Base-by-base conservation (phyloP, 2,329 filamentous ascomycete genomes). In the Domatiomyces catenatus region DNA sequence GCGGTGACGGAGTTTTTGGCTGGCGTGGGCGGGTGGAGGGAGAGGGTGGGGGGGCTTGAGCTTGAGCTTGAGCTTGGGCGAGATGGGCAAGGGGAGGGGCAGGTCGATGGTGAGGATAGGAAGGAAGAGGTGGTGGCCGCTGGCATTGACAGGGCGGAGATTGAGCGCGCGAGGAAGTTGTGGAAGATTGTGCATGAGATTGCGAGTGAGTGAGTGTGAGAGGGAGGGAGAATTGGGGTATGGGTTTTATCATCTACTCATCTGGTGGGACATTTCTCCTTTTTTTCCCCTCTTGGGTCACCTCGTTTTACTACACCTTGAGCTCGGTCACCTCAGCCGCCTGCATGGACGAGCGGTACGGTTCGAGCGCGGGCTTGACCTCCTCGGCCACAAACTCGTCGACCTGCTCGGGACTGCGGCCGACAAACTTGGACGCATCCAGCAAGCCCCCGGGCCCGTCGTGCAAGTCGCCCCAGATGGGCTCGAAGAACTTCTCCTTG, bases 401-500 rank as follows among this genome's bases (percentile, higher is more conserved):
- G 18, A 80, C 73, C 62, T 75, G 69, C 65, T 80, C 66, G 19
- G 71, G 69, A 24, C 70, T 71, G 46, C 76, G 64, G 3, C 78
- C 78, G 49, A 77, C 74, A 56, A 80, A 81, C 51, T 73, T 71
- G 60, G 74, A 74, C 1, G 84, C 73, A 54, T 83, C 75, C 46
- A 89, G 68, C 67, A 89, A 75, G 43, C 64, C 67, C 56, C 87
- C 83, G 6, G 45, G 6, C 4, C 28, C 28, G n/a, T 58, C 54
- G 8, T 56, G 58, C 26, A 89, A 69, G 56, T 89, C 81, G 46
- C 62, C 72, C 71, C 78, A 78, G 55, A 90, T 79, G 1, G 83
- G 72, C 53, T 66, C 72, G 71, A 94, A 94, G 72, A 85, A 94
- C 44, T 79, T 71, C 43, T 75, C 82, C 48, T 69, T 72, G 64